Base-by-base conservation (phyloP, 495 filamentous ascomycete genomes). In the Massariosphaeria phaeospora region DNA sequence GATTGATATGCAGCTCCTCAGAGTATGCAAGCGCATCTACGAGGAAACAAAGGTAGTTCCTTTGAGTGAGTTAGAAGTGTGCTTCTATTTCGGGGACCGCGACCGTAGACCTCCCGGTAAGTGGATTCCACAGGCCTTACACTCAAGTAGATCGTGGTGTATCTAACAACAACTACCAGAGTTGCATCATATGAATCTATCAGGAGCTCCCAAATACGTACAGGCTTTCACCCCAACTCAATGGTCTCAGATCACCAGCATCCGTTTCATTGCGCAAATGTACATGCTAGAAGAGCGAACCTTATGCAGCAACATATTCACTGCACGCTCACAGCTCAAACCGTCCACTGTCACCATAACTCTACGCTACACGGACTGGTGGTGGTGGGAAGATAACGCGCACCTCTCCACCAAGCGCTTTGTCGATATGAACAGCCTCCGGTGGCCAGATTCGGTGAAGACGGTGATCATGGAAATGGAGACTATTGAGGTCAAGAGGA, bases 351-450 rank as follows among this genome's bases (percentile, higher is more conserved):
- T 52, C 1, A 52, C 48, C 8, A 38, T 52, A n/a, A 41, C 34
- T 7, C 12, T 52, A 2, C 18, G 48, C 20, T 52, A 52, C 27
- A 43, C 48, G n/a, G 48, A 52, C 24, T 52, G 48, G 48, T 43
- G 48, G 9, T 31, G 26, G 13, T 52, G 48, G 48, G 48, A 52
- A 18, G 17, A 27, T 27, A 30, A 43, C 18, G 9, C 25, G 15
- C 26, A n/a, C 4, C 25, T 48, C 27, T n/a, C n/a, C 44, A 25
- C 44, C 3, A 18, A 24, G 3, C 13, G 2, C 8, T n/a, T n/a
- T 17, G 12, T 11, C 3, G n/a, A 52, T 13, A n/a, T n/a, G n/a
- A n/a, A n/a, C n/a, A n/a, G n/a, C n/a, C 24, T 39, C 20, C n/a
- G n/a, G 12, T 26, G 38, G 4, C 31, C 31, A 3, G 3, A 20